A percentile compares a stretch with the other conserved stretches of the same genome.
phyloP scores from a whole-genome alignment of 2,329 filamentous ascomycete species.

The Metarhizium album region DNA sequence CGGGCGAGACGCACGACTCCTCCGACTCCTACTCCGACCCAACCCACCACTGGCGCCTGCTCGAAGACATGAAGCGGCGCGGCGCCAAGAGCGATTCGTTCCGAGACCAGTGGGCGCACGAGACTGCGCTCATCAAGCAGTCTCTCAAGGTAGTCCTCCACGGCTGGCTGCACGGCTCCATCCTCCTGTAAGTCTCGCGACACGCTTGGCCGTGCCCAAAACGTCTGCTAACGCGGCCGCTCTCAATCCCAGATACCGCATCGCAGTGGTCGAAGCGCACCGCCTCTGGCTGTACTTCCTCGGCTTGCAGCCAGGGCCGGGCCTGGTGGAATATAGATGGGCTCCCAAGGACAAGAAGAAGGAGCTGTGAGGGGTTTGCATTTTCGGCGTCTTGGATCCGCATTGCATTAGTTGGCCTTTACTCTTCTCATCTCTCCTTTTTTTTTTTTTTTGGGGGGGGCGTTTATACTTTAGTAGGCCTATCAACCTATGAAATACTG shows the following conservation, averaged over 20 bases:
- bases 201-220: no score
- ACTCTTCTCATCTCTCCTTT: no score
- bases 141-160: slow-evolving; percentile 56
- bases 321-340: slow-evolving; percentile 5
- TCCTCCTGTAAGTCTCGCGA: slow-evolving; percentile 58
- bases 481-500: no score
- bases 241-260: background rate
- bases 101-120: slow-evolving; percentile 48
- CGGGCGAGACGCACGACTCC: slow-evolving; percentile 20
- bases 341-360: slow-evolving; percentile 5
- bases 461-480: no score
- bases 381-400: background rate
- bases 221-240: background rate
- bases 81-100: slow-evolving; percentile 23
- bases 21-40: slow-evolving; percentile 20
- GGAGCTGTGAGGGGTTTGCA: slow-evolving; percentile 2
- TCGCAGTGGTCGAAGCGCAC: background rate
- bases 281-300: slow-evolving; percentile 8
- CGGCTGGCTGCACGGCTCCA: slow-evolving; percentile 61
- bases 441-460: background rate
- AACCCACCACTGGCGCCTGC: background rate
- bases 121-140: slow-evolving; percentile 51
- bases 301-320: slow-evolving; percentile 6
- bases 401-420: no score
- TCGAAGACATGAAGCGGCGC: slow-evolving; percentile 17